These are phyloP conservation scores for Coelastrella sp. DNA, from an alignment of 139 green algal genomes.

Conservation along the genomic window DNA sequence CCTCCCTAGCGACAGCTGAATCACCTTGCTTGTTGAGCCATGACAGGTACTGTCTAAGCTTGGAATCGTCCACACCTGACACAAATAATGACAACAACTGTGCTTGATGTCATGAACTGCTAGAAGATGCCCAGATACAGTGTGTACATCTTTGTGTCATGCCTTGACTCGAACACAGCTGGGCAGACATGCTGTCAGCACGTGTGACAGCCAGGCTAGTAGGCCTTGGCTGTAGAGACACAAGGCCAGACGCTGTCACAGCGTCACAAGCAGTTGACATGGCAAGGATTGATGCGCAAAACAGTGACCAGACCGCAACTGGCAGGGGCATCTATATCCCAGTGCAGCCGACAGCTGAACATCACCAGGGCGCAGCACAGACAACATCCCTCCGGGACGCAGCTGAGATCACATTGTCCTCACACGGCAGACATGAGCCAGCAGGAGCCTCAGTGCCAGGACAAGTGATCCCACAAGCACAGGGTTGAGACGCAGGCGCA, in stretches of 20 bases:
- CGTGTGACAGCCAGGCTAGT: too few relatives aligned
- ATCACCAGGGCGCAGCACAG: too few relatives aligned
- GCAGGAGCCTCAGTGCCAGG: background rate
- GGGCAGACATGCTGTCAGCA: too few relatives aligned
- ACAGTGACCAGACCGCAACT: too few relatives aligned
- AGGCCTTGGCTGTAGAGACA: too few relatives aligned
- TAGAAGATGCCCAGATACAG: background rate
- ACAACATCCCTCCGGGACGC: too few relatives aligned
- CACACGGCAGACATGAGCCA: background rate
- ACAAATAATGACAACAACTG: background rate
- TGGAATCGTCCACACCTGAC: constrained; percentile 33
- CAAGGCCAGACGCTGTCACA: too few relatives aligned
- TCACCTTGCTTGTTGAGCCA: constrained; percentile 2
- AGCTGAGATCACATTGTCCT: background rate
- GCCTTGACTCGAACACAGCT: too few relatives aligned
- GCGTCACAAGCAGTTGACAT: too few relatives aligned
- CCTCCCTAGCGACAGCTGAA: background rate
- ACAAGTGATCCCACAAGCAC: background rate
- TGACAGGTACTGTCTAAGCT: constrained; percentile 31
- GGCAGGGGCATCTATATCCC: too few relatives aligned
- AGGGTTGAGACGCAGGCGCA: background rate
- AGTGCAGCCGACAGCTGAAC: too few relatives aligned
- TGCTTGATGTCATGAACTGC: background rate
- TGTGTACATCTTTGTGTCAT: background rate
- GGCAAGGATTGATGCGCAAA: too few relatives aligned